Evolutionary conservation across 2,329 filamentous ascomycete species (phyloP).

Genomic region (Apiospora kogelbergensis): DNA sequence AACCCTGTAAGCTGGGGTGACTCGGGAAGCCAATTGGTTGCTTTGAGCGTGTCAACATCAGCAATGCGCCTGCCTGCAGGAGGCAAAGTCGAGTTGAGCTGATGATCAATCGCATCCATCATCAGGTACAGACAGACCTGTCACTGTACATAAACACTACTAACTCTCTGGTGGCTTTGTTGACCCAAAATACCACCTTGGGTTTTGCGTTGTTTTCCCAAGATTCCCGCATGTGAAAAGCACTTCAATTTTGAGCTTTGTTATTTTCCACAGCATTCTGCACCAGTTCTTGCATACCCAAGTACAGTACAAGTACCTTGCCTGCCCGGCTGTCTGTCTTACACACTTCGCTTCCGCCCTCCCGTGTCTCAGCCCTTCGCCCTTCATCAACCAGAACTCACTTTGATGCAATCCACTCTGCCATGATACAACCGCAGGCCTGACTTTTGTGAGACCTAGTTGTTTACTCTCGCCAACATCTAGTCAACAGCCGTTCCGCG

Average conservation of each 20-base stretch:
- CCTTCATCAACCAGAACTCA: not conserved
- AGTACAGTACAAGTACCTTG: not conserved
- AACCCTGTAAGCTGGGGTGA: conserved; percentile 5
- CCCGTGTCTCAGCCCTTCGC: not conserved
- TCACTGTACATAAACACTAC: not conserved
- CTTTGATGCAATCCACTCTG: not conserved
- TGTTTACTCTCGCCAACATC: not conserved
- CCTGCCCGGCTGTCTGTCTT: not conserved
- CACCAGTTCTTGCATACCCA: not conserved
- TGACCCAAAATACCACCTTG: not conserved
- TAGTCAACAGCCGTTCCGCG: not conserved
- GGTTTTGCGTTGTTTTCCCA: not conserved
- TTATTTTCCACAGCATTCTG: not conserved
- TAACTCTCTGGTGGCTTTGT: not conserved
- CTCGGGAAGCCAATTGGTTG: not conserved
- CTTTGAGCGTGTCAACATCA: not conserved
- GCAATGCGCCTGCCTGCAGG: not conserved
- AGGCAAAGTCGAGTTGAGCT: not conserved
- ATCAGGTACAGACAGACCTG: not conserved
- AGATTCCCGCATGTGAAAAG: not conserved
- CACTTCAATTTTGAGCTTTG: not conserved
- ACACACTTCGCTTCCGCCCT: not conserved
- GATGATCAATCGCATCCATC: not conserved
- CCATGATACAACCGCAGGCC: not conserved
- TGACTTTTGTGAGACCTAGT: not conserved